Evolutionary conservation across 768 basidiomycete genomes (phyloP), one percentile per base, ranked within the genome.

Genomic region (Russula sp.): DNA sequence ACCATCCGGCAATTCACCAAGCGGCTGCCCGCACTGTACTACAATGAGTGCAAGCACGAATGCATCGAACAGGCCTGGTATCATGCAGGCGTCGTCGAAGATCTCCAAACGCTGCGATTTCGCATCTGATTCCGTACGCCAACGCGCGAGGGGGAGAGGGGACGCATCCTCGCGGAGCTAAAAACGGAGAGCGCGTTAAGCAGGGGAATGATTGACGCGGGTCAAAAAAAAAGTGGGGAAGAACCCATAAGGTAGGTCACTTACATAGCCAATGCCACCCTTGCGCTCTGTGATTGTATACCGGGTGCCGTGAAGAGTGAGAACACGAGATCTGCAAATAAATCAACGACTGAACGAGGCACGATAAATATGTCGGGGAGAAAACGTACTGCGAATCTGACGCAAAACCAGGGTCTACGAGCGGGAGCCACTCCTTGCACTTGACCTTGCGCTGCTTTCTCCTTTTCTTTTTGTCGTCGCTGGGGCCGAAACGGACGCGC

Each of bases 361-460:
- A 54, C 43, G 22, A 20, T 20, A 18, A 2, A 8, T n/a, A 6
- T 0, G 45, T 46, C 29, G 20, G 7, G n/a, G 6, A 41, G 16
- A 49, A 55, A n/a, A 45, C 61, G 38, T 42, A 63, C 61, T 43
- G 38, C 50, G 32, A 43, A 32, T 42, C 14, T 5, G 58, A 46
- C 2, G 50, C 22, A 9, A 16, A 11, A 43, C 42, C 35, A 10
- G 56, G 11, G 34, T 36, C 16, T 3, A 29, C 49, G 22, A 52
- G 56, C 5, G 61, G 61, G 22, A 63, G 57, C 61, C 61, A 63
- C 7, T 58, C 61, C 38, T 53, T 63, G 11, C 61, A 63, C 20
- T 63, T 63, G 14, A 63, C 9, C 38, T 63, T 63, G 57, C 32
- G 46, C 34, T 58, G 50, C 49, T 34, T 38, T 32, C 41, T 58